Evolutionary conservation across 2,329 filamentous ascomycete species (phyloP), one percentile per base, ranked within the genome.

Genomic region (Colletotrichum filicis): DNA sequence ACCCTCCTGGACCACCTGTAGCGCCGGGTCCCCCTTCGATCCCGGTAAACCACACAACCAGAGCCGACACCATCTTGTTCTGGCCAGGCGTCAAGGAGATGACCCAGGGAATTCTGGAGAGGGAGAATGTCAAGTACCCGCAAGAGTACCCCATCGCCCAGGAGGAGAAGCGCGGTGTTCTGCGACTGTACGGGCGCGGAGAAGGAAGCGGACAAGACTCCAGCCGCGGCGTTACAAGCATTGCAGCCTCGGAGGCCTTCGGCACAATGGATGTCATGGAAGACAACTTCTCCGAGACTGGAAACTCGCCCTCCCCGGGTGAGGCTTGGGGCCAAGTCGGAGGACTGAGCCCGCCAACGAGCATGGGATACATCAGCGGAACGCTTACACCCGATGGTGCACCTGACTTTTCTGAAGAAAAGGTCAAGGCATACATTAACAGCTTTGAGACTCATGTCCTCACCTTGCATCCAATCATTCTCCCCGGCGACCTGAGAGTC

Each of bases 1-100:
- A 83, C 57, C 87, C 73, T 9, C 73, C 88, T 24, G 87, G 87
- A 8, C 86, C 87, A 8, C 83, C 86, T 12, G 87, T 89, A 7
- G 84, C 83, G 14, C 88, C 88, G 1, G 91, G 90, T 59, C 88
- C 91, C 75, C 89, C 93, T 16, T 90, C 93, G 1, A 94, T 97
- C 68, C 94, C 95, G 1, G 90, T 92, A 32, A 94, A 97, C 76
- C 96, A 98, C 79, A 97, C 94, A 0, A 98, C 95, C 0, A 91
- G 95, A n/a, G 95, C 95, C 1, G 94, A 97, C 63, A 90, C 95
- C 74, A 85, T 98, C 22, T 85, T 98, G 32, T 87, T 89, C 59
- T 95, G 93, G 91, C 89, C 89, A 0, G 88, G 91, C 0, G 94
- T 97, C 67, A 83, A 87, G 79, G 83, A 87, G 74, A 79, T 98